Evolutionary conservation across 768 basidiomycete genomes (phyloP), one percentile per base, ranked within the genome.

Genomic region (Mycena haematopus): DNA sequence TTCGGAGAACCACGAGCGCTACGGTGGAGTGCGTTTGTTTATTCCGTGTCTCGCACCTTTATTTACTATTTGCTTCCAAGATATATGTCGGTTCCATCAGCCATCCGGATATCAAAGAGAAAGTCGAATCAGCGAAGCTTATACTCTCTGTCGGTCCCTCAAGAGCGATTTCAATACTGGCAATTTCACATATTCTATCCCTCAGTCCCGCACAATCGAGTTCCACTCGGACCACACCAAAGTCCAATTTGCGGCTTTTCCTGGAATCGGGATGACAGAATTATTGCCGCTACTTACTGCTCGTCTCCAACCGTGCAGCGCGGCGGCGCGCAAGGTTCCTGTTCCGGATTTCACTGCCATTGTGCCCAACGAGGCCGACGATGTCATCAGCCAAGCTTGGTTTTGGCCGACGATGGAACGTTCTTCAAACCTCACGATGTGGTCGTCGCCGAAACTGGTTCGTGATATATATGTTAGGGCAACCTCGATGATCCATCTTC

Each of bases 121-220:
- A 81, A 63, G 86, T 95, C 29, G 93, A 96, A 74, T 78, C 72
- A 2, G 87, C 92, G 5, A 90, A 88, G 66, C 78, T 95, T 45
- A 86, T 93, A 53, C 70, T 96, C 14, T 90, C 90, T 14, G 78
- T 96, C 60, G 92, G 92, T 75, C 78, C 1, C 77, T 92, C 52
- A 85, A 84, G 71, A 86, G 84, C 49, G 93, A 96, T 73, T 94
- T 93, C 79, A 96, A 96, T 74, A 92, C 91, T 1, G 94, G 93
- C 33, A 90, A 90, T 73, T 95, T 93, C 75, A 89, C 90, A 0
- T 93, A 91, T 69, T 84, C 83, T 52, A 87, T 90, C 49, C 86
- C 88, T 6, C 79, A 79, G 0, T 73, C 74, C 13, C 80, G 79
- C 42, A 86, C 85, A 15, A 78, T 93, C 64, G 92, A 92, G 80